phyloP scores from a whole-genome alignment of 2,329 filamentous ascomycete genomes.

The Botrytis galanthina region DNA sequence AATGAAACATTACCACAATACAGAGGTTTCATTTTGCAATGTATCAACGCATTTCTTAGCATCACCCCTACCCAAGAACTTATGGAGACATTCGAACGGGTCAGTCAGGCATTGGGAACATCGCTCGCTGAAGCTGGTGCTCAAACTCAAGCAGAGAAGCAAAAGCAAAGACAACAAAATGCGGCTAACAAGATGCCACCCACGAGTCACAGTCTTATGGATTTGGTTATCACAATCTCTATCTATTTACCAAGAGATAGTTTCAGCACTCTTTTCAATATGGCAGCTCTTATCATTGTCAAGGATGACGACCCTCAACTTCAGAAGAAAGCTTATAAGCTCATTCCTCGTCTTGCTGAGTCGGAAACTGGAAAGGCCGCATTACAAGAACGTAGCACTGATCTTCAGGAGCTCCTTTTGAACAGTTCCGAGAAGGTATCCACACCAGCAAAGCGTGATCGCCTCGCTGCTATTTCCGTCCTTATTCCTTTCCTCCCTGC shows the following conservation, averaged over 20 bases:
- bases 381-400: conserved; percentile 68
- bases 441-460: conserved; percentile 80
- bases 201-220: conserved; percentile 92
- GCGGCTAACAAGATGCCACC: conserved; percentile 75
- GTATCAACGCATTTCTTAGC: conserved; percentile 91
- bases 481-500: conserved; percentile 76
- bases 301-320: conserved; percentile 83
- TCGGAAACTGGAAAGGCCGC: conserved; percentile 76
- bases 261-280: conserved; percentile 80
- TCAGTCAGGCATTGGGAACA: conserved; percentile 76
- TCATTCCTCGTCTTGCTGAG: conserved; percentile 85
- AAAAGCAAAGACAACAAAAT: conserved; percentile 58
- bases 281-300: conserved; percentile 78
- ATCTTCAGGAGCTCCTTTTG: conserved; percentile 80
- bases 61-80: conserved; percentile 77
- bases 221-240: conserved; percentile 93
- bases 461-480: conserved; percentile 77
- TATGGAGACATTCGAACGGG: conserved; percentile 82
- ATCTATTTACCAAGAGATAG: conserved; percentile 86
- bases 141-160: conserved; percentile 62
- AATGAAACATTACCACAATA: conserved; percentile 93
- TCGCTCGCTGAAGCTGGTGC: conserved; percentile 60
- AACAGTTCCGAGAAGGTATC: conserved; percentile 80
- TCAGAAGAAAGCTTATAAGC: conserved; percentile 98
- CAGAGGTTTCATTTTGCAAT: conserved; percentile 84